phyloP scores from a whole-genome alignment of 345 rosid species.

The Corymbia maculata region DNA sequence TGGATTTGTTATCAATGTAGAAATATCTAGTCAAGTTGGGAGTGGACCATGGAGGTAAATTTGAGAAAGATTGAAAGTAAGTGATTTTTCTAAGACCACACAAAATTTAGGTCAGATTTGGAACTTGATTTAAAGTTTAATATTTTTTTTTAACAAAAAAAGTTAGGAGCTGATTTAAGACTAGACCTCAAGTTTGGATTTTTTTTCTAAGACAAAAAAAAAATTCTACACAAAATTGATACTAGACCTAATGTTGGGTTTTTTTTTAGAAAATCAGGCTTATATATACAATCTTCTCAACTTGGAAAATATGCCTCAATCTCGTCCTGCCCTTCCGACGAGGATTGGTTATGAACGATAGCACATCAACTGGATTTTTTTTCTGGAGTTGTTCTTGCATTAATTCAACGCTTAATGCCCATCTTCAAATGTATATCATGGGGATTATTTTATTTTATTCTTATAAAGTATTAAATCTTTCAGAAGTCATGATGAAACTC shows the following conservation, averaged over 20 bases:
- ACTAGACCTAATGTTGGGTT: neutral
- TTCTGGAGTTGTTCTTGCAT: neutral
- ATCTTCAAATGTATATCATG: neutral
- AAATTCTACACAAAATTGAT: neutral
- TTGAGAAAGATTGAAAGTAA: neutral
- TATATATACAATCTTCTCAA: neutral
- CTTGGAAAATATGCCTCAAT: neutral
- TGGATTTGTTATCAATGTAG: no score
- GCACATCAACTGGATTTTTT: neutral
- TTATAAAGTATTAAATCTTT: neutral
- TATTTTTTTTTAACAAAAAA: no score
- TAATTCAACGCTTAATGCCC: neutral
- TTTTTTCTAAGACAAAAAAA: neutral
- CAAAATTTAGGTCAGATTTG: neutral
- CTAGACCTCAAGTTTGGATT: neutral
- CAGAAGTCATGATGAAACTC: neutral
- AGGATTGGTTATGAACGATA: neutral
- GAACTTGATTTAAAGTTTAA: neutral
- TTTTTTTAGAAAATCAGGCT: neutral
- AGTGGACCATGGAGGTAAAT: neutral
- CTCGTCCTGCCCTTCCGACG: neutral
- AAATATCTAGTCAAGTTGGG: neutral
- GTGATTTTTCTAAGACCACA: neutral
- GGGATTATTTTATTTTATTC: neutral
- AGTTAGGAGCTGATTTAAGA: neutral